Evolutionary conservation across 805 yeast species (phyloP), one percentile per base, ranked within the genome.

Genomic region (Yarrowia sp.): DNA sequence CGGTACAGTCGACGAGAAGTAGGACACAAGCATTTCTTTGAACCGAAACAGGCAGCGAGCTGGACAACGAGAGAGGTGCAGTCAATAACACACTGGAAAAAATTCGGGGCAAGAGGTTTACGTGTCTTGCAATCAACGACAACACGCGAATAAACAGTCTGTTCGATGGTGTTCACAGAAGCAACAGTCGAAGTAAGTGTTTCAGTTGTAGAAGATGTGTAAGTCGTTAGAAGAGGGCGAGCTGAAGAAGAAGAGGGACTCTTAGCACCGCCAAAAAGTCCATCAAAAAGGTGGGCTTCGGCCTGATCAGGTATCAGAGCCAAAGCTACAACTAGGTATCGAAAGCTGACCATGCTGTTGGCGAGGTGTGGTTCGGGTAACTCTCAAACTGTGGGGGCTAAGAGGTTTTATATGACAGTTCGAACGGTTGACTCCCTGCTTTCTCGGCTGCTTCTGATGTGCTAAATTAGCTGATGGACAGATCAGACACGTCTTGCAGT

Each of bases 21-120:
- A 12, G 50, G 50, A 14, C 50, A 46, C 50, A 46, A 12, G 50
- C 50, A 46, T 5, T n/a, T 12, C n/a, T 46, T 46, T 4, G 50
- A 46, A 22, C 50, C 50, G n/a, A 46, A 35, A 12, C 50, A 46
- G 4, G 50, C n/a, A 11, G 50, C 12, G 50, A 46, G 15, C 35
- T 46, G 10, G 50, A 46, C 8, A 22, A 35, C 35, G 5, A 46
- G 35, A 7, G 50, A 46, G n/a, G 50, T 8, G 5, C 50, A 46
- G 8, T 46, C 50, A 8, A 46, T 1, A 11, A 26, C 15, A 12
- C 50, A 46, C 16, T 46, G 35, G n/a, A 46, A 1, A 15, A 46
- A 12, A 12, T 19, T 19, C 15, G 14, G 5, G n/a, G 49, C 49
- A 16, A 26, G 32, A 45, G 50, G 50, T 22, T 46, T 19, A 9